Evolutionary conservation across 805 yeast species (phyloP).

Genomic region (Saccharomycopsis capsularis): DNA sequence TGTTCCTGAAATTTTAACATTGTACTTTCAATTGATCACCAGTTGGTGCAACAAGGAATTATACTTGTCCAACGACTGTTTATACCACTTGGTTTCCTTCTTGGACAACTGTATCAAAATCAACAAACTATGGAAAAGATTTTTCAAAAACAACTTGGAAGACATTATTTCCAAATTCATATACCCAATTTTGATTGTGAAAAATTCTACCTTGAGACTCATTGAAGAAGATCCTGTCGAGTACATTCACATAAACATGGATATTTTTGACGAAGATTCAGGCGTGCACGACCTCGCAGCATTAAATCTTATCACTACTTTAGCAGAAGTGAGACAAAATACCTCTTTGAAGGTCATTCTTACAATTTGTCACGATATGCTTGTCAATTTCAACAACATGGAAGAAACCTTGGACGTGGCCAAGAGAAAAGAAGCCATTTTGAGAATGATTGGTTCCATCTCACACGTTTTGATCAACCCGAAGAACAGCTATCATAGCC

Average conservation of each 20-base stretch:
- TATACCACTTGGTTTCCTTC: constrained; percentile 61
- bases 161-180: constrained; percentile 64
- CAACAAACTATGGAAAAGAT: constrained; percentile 54
- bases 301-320: constrained; percentile 57
- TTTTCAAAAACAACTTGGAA: constrained; percentile 58
- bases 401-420: constrained; percentile 44
- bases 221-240: constrained; percentile 87
- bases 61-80: constrained; percentile 64
- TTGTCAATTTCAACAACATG: constrained; percentile 29
- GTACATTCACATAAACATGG: constrained; percentile 69
- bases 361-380: constrained; percentile 49
- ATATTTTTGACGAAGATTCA: constrained; percentile 53
- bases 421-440: constrained; percentile 67
- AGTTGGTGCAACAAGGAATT: constrained; percentile 58
- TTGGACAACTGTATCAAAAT: constrained; percentile 53
- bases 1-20: constrained; percentile 64
- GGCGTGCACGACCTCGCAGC: constrained; percentile 64
- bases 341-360: constrained; percentile 53
- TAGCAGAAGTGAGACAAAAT: constrained; percentile 62
- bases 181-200: constrained; percentile 68
- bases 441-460: constrained; percentile 72
- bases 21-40: constrained; percentile 60
- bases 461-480: constrained; percentile 49
- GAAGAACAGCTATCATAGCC: constrained; percentile 49
- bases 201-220: constrained; percentile 57